Percentiles rank a stretch among this genome's conserved stretches.
These are phyloP conservation scores for Ceratobasidium sp. DNA, from an alignment of 1,284 basidiomycete genomes.

Conservation along the genomic window DNA sequence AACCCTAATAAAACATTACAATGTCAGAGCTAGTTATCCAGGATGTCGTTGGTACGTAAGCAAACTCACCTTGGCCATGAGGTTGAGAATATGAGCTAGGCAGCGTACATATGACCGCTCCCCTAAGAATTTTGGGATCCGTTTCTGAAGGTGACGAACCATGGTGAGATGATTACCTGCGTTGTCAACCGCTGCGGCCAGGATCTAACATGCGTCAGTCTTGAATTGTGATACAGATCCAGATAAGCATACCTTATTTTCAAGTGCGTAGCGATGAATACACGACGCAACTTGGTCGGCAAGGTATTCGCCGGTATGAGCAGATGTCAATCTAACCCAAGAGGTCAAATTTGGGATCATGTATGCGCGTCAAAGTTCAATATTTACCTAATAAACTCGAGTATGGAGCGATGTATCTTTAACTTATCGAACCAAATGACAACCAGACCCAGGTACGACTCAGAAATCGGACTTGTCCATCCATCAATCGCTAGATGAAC, in stretches of 20 bases:
- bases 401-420: conserved; percentile 52
- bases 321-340: conserved; percentile 51
- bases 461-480: conserved; percentile 55
- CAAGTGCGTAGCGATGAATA: conserved; percentile 51
- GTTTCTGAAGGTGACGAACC: background rate
- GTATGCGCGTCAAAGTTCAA: conserved; percentile 11
- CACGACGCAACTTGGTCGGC: conserved; percentile 53
- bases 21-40: too few relatives aligned
- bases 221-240: background rate
- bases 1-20: too few relatives aligned
- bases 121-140: background rate
- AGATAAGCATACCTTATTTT: conserved; percentile 11
- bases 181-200: conserved; percentile 25
- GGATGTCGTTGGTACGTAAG: too few relatives aligned
- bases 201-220: conserved; percentile 14
- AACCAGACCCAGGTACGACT: conserved; percentile 56
- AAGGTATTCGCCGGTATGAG: conserved; percentile 55
- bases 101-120: background rate
- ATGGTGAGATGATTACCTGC: too few relatives aligned
- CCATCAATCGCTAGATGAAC: conserved; percentile 57
- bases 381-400: conserved; percentile 57
- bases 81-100: conserved; percentile 21
- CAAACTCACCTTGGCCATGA: conserved; percentile 20
- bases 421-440: conserved; percentile 55
- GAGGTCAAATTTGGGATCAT: background rate